Conservation (phyloP, 768 basidiomycete genomes). For the Coprinellus aureogranulatus region DNA sequence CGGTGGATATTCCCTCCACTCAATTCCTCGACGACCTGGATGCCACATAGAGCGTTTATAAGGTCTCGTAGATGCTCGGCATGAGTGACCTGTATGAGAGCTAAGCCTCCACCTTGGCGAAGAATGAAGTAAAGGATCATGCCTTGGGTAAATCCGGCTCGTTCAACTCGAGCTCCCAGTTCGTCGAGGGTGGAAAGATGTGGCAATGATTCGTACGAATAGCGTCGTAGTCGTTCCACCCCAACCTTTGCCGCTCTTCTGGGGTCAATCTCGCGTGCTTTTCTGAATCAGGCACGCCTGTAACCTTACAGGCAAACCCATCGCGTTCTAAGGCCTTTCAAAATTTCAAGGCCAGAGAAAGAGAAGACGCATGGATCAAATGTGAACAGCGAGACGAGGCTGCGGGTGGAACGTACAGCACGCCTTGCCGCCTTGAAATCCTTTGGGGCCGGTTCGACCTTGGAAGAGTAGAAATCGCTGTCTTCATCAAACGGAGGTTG, state of each 20-base stretch:
- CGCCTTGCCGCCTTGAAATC: conserved; percentile 8
- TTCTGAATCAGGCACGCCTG: not conserved
- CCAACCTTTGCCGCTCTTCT: not conserved
- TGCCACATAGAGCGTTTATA: not conserved
- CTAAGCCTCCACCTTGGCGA: not conserved
- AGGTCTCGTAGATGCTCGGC: not conserved
- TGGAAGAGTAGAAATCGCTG: not conserved
- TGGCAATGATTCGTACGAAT: conserved; percentile 6
- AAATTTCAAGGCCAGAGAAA: not conserved
- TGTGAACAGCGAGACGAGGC: no score
- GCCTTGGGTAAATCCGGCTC: not conserved
- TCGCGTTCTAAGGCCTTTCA: conserved; percentile 12
- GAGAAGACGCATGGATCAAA: no score
- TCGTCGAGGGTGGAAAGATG: conserved; percentile 13
- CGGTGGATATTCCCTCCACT: not conserved
- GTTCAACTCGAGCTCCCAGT: not conserved
- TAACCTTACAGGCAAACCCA: conserved; percentile 2
- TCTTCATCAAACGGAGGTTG: conserved; percentile 6
- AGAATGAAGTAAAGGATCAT: not conserved
- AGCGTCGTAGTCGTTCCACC: no score
- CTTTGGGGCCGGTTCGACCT: conserved; percentile 4
- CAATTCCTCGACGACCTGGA: not conserved
- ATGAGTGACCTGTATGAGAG: not conserved
- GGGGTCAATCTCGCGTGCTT: not conserved
- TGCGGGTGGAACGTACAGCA: conserved; percentile 2